These are phyloP conservation scores for Salmacisia buchloeana DNA, from an alignment of 1,284 basidiomycete species.

Conservation along the genomic window DNA sequence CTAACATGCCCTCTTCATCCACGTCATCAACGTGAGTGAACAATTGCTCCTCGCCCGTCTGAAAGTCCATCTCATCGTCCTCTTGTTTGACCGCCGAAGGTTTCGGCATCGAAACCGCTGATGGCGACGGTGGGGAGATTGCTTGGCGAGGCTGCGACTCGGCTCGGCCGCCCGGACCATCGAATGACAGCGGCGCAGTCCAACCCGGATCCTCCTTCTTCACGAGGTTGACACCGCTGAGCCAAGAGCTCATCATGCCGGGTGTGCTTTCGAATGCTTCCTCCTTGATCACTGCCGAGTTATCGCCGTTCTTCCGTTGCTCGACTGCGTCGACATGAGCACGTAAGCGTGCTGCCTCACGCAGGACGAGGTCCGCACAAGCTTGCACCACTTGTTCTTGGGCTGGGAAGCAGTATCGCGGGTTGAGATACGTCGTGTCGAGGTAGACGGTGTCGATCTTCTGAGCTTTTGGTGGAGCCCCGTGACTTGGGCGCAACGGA, in stretches of 20 bases:
- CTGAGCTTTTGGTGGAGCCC: constrained; percentile 18
- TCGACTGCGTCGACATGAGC: neutral
- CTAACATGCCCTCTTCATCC: neutral
- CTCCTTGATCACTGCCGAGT: neutral
- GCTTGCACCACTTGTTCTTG: constrained; percentile 87
- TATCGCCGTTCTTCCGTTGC: neutral
- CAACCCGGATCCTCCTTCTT: neutral
- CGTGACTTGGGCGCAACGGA: constrained; percentile 1
- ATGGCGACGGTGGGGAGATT: neutral
- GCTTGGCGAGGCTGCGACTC: neutral
- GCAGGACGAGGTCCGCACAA: constrained; percentile 73
- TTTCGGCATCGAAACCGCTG: neutral
- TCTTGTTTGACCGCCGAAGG: neutral
- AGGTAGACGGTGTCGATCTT: constrained; percentile 80
- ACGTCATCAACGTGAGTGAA: neutral
- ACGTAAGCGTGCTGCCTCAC: constrained; percentile 54
- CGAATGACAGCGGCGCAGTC: too few relatives aligned
- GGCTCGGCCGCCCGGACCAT: too few relatives aligned
- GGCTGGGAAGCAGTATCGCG: constrained; percentile 90
- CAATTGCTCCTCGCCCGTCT: neutral
- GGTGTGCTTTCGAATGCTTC: neutral
- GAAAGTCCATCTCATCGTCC: neutral
- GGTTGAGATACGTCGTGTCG: constrained; percentile 93
- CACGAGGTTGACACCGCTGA: neutral
- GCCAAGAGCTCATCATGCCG: constrained; percentile 3